Percentiles rank a stretch among this genome's conserved stretches.
Conservation (phyloP, 345 rosid genomes). For the Heritiera fomes region DNA sequence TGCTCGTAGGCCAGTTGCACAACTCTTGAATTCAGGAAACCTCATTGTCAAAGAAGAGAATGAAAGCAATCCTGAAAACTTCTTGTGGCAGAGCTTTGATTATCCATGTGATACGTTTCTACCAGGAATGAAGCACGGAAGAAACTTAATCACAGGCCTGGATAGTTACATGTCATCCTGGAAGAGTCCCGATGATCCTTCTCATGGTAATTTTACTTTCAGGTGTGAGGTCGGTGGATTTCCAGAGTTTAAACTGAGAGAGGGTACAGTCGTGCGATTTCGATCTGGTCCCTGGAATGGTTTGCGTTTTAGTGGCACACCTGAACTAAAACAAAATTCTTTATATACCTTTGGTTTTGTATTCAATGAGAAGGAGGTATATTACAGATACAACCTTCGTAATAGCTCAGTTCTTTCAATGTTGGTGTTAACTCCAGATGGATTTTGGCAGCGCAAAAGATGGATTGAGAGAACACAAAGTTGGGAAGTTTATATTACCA, state of each 20-base stretch:
- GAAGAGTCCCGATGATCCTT: constrained; percentile 48
- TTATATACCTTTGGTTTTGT: constrained; percentile 27
- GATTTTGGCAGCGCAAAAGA: constrained; percentile 30
- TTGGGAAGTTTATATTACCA: constrained; percentile 37
- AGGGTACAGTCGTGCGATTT: constrained; percentile 11
- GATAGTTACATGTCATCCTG: constrained; percentile 40
- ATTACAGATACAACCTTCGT: constrained; percentile 30
- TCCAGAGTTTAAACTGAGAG: constrained; percentile 36
- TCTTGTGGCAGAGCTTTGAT: constrained; percentile 61
- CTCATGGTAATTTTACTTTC: constrained; percentile 27
- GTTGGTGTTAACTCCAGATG: constrained; percentile 25
- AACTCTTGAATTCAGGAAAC: constrained; percentile 49
- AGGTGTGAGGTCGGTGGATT: constrained; percentile 31
- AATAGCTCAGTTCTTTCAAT: constrained; percentile 32
- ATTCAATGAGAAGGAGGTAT: constrained; percentile 32
- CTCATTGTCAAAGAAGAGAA: constrained; percentile 37
- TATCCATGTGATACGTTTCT: constrained; percentile 40
- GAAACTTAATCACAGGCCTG: constrained; percentile 32
- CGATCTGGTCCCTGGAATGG: constrained; percentile 58
- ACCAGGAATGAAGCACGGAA: constrained; percentile 50
- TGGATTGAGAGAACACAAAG: constrained; percentile 36
- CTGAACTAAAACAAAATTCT: constrained; percentile 26
- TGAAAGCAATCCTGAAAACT: not conserved
- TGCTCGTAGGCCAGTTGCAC: constrained; percentile 33
- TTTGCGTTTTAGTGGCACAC: constrained; percentile 37